These are phyloP conservation scores for Globisporangium ultimum DNA, from an alignment of 352 stramenopile species.

Conservation along the genomic window DNA sequence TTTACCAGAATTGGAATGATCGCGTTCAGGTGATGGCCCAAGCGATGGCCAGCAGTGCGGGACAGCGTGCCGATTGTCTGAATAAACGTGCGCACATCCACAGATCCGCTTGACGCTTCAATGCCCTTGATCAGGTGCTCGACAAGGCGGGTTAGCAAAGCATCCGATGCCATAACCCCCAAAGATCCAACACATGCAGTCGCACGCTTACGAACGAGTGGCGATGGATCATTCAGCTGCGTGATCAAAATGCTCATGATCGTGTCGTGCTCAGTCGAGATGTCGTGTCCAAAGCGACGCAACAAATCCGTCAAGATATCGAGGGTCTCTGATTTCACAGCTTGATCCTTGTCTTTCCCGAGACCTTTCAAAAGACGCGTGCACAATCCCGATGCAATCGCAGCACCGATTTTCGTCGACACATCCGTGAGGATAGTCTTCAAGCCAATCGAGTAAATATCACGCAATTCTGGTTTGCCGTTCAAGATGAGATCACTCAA, in stretches of 20 bases:
- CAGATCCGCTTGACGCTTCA: constrained; percentile 56
- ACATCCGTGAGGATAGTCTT: constrained; percentile 96
- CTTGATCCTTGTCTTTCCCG: constrained; percentile 60
- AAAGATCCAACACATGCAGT: constrained; percentile 94
- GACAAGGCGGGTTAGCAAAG: constrained; percentile 91
- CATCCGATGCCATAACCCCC: constrained; percentile 93
- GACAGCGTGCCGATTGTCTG: constrained; percentile 97
- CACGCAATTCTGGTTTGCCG: constrained; percentile 94
- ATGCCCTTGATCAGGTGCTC: constrained; percentile 92
- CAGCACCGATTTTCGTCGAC: constrained; percentile 86
- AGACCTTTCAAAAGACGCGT: constrained; percentile 66
- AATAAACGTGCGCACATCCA: constrained; percentile 91
- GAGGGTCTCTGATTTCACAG: constrained; percentile 92
- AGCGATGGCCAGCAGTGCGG: constrained; percentile 93
- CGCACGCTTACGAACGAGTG: constrained; percentile 95
- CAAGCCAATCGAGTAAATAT: constrained; percentile 99
- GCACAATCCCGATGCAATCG: constrained; percentile 72
- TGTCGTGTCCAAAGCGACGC: constrained; percentile 92
- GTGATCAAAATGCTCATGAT: constrained; percentile 89
- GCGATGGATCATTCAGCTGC: constrained; percentile 77
- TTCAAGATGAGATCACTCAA: constrained; percentile 96
- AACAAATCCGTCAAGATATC: constrained; percentile 97
- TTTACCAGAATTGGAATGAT: constrained; percentile 96
- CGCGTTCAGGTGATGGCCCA: constrained; percentile 93
- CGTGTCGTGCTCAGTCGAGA: constrained; percentile 82